A percentile compares a stretch with the other conserved stretches of the same genome.
Evolutionary conservation across 2,329 filamentous ascomycete species (phyloP).

Genomic region (Neophaeococcomyces mojaviensis): DNA sequence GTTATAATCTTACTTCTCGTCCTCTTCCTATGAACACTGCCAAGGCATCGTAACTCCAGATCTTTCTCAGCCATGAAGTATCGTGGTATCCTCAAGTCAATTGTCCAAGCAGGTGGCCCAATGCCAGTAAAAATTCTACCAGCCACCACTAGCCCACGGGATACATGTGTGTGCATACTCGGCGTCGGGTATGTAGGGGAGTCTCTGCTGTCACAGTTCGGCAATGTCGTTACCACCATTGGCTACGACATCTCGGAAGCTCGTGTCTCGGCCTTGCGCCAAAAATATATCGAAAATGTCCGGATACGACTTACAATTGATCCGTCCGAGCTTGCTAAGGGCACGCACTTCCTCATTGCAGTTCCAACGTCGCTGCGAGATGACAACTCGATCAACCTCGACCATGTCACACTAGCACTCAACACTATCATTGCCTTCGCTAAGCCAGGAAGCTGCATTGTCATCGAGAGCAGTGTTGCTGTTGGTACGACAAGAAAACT

Average conservation of each 20-base stretch:
- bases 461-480: conserved; percentile 18
- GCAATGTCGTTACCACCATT: conserved; percentile 12
- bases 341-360: conserved; percentile 16
- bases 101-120: neutral
- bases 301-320: conserved; percentile 2
- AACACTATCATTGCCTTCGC: conserved; percentile 13
- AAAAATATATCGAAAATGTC: conserved; percentile 8
- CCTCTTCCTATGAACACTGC: neutral
- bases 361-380: conserved; percentile 14
- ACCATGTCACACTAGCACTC: conserved; percentile 12
- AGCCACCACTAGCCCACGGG: neutral
- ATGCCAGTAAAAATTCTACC: neutral
- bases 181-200: conserved; percentile 18
- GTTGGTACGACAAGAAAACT: conserved; percentile 16
- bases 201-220: conserved; percentile 13
- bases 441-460: conserved; percentile 12
- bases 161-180: conserved; percentile 12
- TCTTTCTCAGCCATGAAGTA: neutral
- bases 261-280: conserved; percentile 11
- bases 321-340: conserved; percentile 6
- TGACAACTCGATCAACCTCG: conserved; percentile 13
- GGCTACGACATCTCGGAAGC: conserved; percentile 15
- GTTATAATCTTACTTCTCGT: no score
- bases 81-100: neutral
- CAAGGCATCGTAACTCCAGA: neutral